Evolutionary conservation across 2,329 filamentous ascomycete genomes (phyloP), one percentile per base, ranked within the genome.

Genomic region (Sarocladium oryzae): DNA sequence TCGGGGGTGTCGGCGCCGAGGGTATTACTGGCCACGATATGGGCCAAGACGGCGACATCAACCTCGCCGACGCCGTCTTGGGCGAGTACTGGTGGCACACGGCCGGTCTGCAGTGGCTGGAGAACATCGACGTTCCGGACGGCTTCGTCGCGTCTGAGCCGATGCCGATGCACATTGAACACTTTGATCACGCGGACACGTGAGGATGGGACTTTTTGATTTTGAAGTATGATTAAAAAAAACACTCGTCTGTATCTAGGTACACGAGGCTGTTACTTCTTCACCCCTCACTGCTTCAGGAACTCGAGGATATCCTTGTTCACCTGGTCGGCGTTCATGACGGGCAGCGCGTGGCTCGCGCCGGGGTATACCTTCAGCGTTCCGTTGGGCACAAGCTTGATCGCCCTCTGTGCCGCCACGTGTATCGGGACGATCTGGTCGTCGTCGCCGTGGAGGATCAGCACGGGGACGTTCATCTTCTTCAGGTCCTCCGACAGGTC

Each of bases 341-440:
- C 67, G 11, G 66, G 67, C 50, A 71, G 59, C 7, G 60, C 69
- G 57, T 73, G 69, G 24, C 64, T 58, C 1, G 62, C 69, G 1
- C 67, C 69, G 0, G 56, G 55, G 50, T 70, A 71, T n/a, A 68
- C 60, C 60, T 70, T 71, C 20, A 72, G 55, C 36, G 54, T 67
- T 1, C 64, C 66, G 36, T 68, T 59, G 28, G 63, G 62, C 52
- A 69, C 51, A 35, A 71, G 56, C 56, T 68, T 66, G 8, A 64
- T 56, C 4, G 62, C 58, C 53, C 63, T 63, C 3, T 55, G 15
- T 2, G 62, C 67, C 38, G 62, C 51, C 11, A 57, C 60, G 28
- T 58, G 51, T 51, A 71, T 62, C 15, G 69, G 69, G 28, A 70
- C 68, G 28, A 71, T 56, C 54, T 71, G 68, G 53, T 72, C 69